Evolutionary conservation across 257 asterid genomes (phyloP).

Genomic region (Eustoma russellianum): DNA sequence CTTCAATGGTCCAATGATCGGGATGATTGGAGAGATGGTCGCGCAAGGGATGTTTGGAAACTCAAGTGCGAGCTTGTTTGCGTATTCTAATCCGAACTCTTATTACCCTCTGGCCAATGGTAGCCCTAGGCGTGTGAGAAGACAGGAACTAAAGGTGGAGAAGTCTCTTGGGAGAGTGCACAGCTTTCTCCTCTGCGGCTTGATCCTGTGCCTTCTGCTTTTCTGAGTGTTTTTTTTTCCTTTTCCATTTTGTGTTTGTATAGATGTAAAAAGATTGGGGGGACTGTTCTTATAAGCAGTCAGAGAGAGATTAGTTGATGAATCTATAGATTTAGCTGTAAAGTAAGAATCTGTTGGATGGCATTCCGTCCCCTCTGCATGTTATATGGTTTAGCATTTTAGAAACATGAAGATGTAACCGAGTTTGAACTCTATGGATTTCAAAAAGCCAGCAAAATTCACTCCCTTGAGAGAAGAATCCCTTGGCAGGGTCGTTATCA

Average conservation of each 20-base stretch:
- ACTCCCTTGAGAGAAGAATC: no score
- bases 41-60: slow-evolving; percentile 61
- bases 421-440: no score
- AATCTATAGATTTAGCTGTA: slow-evolving; percentile 11
- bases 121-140: slow-evolving; percentile 67
- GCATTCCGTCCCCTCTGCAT: slow-evolving; percentile 6
- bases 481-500: no score
- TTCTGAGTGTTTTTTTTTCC: slow-evolving; percentile 26
- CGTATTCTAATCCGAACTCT: slow-evolving; percentile 46
- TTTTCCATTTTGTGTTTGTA: slow-evolving; percentile 24
- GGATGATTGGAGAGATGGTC: slow-evolving; percentile 73
- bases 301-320: slow-evolving; percentile 18
- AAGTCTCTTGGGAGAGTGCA: slow-evolving; percentile 68
- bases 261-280: slow-evolving; percentile 9
- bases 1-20: slow-evolving; percentile 50
- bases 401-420: no score
- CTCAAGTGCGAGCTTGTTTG: slow-evolving; percentile 28
- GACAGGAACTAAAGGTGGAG: slow-evolving; percentile 67
- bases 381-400: not conserved
- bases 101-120: slow-evolving; percentile 31
- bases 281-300: slow-evolving; percentile 15
- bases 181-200: slow-evolving; percentile 64
- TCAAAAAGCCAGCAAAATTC: no score
- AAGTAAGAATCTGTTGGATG: slow-evolving; percentile 4
- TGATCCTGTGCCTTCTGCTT: slow-evolving; percentile 61